Conservation (phyloP, 2,329 filamentous ascomycete genomes). For the Verticillium klebahnii region DNA sequence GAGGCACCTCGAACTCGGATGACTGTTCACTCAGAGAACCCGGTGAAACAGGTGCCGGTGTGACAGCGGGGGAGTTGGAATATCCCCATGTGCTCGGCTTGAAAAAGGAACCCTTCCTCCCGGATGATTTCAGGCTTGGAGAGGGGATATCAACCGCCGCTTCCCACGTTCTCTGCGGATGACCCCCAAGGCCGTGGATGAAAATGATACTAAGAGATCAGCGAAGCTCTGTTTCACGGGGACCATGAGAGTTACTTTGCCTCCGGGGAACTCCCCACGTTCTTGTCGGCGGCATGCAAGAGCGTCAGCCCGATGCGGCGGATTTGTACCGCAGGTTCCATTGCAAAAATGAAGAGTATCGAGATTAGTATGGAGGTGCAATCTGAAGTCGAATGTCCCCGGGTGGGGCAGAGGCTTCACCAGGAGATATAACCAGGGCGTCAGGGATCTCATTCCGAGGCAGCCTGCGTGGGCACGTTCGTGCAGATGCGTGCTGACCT, state of each 20-base stretch:
- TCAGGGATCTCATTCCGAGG: neutral
- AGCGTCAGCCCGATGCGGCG: neutral
- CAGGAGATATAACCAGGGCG: neutral
- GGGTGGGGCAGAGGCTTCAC: neutral
- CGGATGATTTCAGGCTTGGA: neutral
- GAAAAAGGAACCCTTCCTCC: neutral
- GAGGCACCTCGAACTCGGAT: neutral
- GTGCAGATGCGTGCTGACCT: neutral
- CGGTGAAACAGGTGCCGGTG: neutral
- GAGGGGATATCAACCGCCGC: neutral
- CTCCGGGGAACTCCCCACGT: neutral
- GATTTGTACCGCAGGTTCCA: neutral
- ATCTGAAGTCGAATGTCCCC: neutral
- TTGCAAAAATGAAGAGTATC: neutral
- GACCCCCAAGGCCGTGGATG: neutral
- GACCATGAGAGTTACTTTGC: neutral
- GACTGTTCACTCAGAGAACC: neutral
- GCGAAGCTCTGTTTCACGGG: neutral
- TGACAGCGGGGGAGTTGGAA: neutral
- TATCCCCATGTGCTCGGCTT: neutral
- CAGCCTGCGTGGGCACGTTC: neutral
- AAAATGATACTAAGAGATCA: neutral
- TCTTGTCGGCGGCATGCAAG: neutral
- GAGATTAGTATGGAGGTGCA: neutral
- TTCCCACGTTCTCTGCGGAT: slow-evolving; percentile 1